These are phyloP conservation scores for Lotus japonicus DNA, from an alignment of 306 rosid genomes.

Conservation along the genomic window DNA sequence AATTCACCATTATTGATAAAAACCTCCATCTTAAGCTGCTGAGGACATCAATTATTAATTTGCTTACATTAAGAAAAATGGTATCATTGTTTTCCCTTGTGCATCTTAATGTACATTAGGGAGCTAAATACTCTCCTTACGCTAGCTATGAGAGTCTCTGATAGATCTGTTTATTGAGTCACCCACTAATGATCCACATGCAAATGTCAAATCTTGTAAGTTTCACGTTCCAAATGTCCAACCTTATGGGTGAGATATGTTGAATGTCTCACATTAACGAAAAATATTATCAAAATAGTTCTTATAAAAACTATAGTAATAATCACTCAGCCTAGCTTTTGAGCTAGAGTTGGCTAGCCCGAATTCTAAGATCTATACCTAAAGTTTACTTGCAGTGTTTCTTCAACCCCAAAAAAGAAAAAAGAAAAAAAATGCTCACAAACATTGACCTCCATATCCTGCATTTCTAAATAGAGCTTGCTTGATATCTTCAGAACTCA, in stretches of 20 bases:
- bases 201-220: too few species aligned
- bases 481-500: conserved; percentile 57
- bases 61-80: not conserved
- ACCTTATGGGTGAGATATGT: too few species aligned
- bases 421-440: conserved; percentile 7
- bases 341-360: too few species aligned
- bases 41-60: conserved; percentile 27
- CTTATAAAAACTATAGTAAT: too few species aligned
- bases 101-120: conserved; percentile 22
- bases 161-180: too few species aligned
- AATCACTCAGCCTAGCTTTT: too few species aligned
- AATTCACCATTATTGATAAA: not conserved
- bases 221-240: too few species aligned
- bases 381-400: not conserved
- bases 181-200: too few species aligned
- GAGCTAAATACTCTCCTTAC: too few species aligned
- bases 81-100: conserved; percentile 6
- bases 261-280: too few species aligned
- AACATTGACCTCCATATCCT: conserved; percentile 82
- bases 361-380: not conserved
- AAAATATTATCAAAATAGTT: too few species aligned
- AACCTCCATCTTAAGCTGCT: conserved; percentile 14
- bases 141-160: too few species aligned
- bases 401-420: not conserved
- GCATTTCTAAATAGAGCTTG: conserved; percentile 63